Evolutionary conservation across 2,329 filamentous ascomycete genomes (phyloP).

Genomic region (Colletotrichum musae): DNA sequence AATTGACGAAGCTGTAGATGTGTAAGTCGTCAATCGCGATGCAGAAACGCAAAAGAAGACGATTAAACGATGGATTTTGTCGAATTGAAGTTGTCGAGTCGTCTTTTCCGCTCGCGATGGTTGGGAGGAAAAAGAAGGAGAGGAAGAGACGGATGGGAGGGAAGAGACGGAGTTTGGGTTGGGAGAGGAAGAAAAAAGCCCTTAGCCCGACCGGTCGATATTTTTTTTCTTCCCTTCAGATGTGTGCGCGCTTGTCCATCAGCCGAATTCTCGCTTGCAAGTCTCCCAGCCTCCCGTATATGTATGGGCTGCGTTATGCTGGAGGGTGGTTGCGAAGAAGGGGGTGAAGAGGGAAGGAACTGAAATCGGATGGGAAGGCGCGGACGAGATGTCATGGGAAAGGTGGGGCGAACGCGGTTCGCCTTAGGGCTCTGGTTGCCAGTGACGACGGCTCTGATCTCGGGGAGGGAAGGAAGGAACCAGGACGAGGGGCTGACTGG

Average conservation of each 20-base stretch:
- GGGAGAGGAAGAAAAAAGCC: not conserved
- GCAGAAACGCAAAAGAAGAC: not conserved
- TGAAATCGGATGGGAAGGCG: constrained; percentile 22
- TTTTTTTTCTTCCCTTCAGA: not conserved
- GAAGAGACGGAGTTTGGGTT: not conserved
- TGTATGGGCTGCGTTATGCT: constrained; percentile 17
- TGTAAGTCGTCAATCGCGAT: not conserved
- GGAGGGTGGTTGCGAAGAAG: constrained; percentile 30
- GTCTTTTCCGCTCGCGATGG: not conserved
- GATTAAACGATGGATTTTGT: not conserved
- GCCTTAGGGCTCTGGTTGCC: not conserved
- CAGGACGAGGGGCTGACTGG: constrained; percentile 1
- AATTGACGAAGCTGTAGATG: not conserved
- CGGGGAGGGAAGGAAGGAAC: too few relatives aligned
- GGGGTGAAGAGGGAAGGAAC: constrained; percentile 8
- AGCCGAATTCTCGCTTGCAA: not conserved
- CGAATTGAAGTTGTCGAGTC: not conserved
- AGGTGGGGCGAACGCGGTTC: constrained; percentile 8
- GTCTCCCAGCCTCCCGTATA: not conserved
- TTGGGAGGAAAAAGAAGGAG: constrained; percentile 2
- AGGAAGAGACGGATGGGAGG: not conserved
- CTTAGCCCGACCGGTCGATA: not conserved
- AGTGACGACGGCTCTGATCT: not conserved
- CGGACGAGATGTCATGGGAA: constrained; percentile 19
- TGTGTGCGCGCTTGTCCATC: not conserved